Conservation (phyloP, 1,284 basidiomycete genomes). For the Jaminaea rosea region DNA sequence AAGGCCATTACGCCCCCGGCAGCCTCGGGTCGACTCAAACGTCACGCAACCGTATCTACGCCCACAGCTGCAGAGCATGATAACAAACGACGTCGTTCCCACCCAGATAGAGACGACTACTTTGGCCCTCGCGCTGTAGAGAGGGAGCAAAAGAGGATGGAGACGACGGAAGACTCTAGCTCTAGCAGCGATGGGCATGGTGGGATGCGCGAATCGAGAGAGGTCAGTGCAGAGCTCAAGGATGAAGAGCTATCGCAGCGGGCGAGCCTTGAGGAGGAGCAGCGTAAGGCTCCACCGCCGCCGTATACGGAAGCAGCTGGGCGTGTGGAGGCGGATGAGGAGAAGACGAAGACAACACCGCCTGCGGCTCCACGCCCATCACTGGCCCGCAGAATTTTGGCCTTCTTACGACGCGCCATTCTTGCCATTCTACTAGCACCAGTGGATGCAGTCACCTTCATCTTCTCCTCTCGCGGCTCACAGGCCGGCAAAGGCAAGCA, state of each 20-base stretch:
- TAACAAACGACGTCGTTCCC: too few species aligned
- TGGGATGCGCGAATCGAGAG: background rate
- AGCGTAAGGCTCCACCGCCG: constrained; percentile 4
- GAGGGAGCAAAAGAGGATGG: background rate
- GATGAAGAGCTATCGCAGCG: background rate
- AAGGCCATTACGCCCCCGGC: background rate
- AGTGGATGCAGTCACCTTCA: background rate
- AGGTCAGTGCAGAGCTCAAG: background rate
- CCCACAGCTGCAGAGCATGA: too few species aligned
- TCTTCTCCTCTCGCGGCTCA: background rate
- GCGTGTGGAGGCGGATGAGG: background rate
- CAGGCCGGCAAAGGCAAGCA: background rate
- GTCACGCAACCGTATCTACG: too few species aligned
- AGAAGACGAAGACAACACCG: background rate
- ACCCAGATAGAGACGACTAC: constrained; percentile 4
- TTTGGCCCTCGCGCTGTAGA: constrained; percentile 4
- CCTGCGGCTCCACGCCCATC: background rate
- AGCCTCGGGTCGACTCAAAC: too few species aligned
- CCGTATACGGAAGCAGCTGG: constrained; percentile 4
- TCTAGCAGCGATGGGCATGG: background rate
- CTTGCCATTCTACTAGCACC: constrained; percentile 6
- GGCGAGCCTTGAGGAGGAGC: background rate
- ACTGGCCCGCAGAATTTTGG: background rate
- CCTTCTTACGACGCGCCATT: background rate
- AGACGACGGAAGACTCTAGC: background rate